phyloP scores from a whole-genome alignment of 2,329 filamentous ascomycete genomes.

The Hypoxylon sp. region DNA sequence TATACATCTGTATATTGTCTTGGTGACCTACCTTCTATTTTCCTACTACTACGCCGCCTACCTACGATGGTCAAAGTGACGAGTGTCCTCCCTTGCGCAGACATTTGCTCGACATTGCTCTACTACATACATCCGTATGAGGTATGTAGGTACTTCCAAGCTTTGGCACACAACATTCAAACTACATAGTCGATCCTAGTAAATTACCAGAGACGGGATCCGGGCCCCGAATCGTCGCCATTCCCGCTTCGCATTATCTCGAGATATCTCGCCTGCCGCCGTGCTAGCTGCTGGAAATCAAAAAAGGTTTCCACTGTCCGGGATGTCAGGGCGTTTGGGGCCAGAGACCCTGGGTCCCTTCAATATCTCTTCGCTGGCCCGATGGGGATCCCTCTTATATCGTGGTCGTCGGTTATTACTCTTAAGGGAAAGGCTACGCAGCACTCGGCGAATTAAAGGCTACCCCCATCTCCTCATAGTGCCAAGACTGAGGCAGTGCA shows the following conservation, averaged over 20 bases:
- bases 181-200: slow-evolving; percentile 30
- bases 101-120: background rate
- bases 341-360: background rate
- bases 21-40: background rate
- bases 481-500: slow-evolving; percentile 44
- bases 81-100: background rate
- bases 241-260: slow-evolving; percentile 10
- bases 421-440: slow-evolving; percentile 21
- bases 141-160: no score
- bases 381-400: slow-evolving; percentile 13
- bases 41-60: background rate
- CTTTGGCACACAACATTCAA: slow-evolving; percentile 24
- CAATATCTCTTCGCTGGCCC: slow-evolving; percentile 2
- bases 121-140: no score
- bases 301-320: no score
- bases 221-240: slow-evolving; percentile 26
- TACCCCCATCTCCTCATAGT: slow-evolving; percentile 7
- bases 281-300: background rate
- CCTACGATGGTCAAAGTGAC: background rate
- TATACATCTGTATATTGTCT: no score
- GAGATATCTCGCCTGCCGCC: background rate
- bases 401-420: slow-evolving; percentile 30
- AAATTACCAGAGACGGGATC: slow-evolving; percentile 23
- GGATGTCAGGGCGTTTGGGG: no score
- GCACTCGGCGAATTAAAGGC: slow-evolving; percentile 31